Percentiles rank a stretch among this genome's conserved stretches.
phyloP scores from a whole-genome alignment of 257 asterid species.

The Plantago ovata region DNA sequence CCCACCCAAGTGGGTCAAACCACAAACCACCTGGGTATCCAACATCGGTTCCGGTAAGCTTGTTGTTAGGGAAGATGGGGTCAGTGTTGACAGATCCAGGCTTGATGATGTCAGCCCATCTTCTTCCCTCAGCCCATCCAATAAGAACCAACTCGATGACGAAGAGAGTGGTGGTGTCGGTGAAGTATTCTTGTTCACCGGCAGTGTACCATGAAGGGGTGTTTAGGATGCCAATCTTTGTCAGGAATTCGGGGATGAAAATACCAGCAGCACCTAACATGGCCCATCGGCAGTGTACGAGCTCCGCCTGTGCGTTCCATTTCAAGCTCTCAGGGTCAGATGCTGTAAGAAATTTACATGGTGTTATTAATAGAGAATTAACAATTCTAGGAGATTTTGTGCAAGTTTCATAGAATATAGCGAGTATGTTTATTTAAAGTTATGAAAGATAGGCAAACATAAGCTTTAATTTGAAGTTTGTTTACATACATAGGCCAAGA shows the following conservation, averaged over 20 bases:
- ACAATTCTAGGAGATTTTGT: too few species aligned
- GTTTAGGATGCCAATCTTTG: constrained; percentile 85
- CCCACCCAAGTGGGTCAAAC: constrained; percentile 99
- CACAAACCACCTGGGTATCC: constrained; percentile 96
- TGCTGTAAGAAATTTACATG: constrained; percentile 31
- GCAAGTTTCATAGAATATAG: too few species aligned
- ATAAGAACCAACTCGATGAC: constrained; percentile 72
- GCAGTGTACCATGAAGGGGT: constrained; percentile 99
- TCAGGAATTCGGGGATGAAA: constrained; percentile 90
- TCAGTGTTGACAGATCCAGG: constrained; percentile 96
- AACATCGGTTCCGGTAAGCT: constrained; percentile 95
- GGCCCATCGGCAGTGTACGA: constrained; percentile 98
- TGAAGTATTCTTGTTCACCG: constrained; percentile 90
- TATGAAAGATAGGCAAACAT: not conserved
- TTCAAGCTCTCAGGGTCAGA: constrained; percentile 95
- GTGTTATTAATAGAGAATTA: not conserved
- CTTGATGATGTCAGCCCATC: constrained; percentile 96
- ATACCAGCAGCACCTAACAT: constrained; percentile 98
- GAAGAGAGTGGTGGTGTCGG: constrained; percentile 89
- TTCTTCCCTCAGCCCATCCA: constrained; percentile 99
- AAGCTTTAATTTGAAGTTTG: not conserved
- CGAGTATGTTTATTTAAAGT: too few species aligned
- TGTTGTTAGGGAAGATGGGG: constrained; percentile 97
- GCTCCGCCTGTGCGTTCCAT: constrained; percentile 86
- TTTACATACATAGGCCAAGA: constrained; percentile 72